Conservation (phyloP, 495 filamentous ascomycete genomes). For the Penicillium desertorum region DNA sequence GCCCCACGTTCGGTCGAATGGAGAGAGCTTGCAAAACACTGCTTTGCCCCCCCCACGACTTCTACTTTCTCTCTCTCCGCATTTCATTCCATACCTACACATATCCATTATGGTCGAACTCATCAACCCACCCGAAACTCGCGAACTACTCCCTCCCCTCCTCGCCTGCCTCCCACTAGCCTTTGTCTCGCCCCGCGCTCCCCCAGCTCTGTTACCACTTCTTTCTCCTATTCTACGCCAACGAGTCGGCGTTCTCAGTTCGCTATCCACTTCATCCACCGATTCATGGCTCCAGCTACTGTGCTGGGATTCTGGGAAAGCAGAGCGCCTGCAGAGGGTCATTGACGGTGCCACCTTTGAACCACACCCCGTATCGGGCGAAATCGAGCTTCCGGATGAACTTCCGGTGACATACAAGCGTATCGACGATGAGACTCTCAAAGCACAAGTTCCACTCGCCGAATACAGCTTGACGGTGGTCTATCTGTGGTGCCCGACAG, state of each 20-base stretch:
- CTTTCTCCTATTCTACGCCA: constrained; percentile 92
- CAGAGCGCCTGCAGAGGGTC: constrained; percentile 62
- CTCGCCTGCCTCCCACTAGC: constrained; percentile 85
- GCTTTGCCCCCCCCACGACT: not conserved
- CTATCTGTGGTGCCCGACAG: constrained; percentile 68
- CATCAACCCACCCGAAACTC: constrained; percentile 64
- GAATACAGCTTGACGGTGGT: constrained; percentile 57
- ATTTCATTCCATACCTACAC: constrained; percentile 1
- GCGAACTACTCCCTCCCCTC: constrained; percentile 67
- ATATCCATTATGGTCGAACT: constrained; percentile 46
- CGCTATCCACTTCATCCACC: constrained; percentile 50
- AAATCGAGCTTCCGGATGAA: constrained; percentile 75
- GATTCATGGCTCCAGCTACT: constrained; percentile 89
- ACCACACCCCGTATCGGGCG: constrained; percentile 88
- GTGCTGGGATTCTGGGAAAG: constrained; percentile 74
- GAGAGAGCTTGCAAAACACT: constrained; percentile 10
- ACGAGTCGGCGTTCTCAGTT: constrained; percentile 73
- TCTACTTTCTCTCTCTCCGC: constrained; percentile 7
- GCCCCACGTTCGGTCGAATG: constrained; percentile 38
- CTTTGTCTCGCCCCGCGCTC: constrained; percentile 72
- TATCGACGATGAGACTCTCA: constrained; percentile 83
- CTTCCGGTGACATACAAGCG: constrained; percentile 65
- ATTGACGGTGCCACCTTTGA: constrained; percentile 70
- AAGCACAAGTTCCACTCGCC: constrained; percentile 57
- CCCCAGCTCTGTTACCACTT: constrained; percentile 73